Evolutionary conservation across 306 rosid genomes (phyloP).

Genomic region (Cucurbita maxima): DNA sequence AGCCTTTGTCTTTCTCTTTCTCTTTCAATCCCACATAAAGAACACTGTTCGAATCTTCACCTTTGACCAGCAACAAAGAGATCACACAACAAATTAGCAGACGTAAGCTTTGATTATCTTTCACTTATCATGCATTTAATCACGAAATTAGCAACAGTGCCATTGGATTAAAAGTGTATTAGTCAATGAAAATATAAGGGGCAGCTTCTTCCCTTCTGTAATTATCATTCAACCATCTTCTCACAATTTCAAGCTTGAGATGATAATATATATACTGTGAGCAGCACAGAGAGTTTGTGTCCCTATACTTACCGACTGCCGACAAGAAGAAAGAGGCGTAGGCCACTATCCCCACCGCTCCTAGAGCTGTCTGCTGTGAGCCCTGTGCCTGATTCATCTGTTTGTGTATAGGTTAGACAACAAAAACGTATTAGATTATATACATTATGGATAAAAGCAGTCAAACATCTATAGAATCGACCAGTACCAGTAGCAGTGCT

Average conservation of each 20-base stretch:
- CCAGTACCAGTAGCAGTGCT: not conserved
- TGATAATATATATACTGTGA: not conserved
- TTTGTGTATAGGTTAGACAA: not conserved
- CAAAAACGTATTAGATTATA: not conserved
- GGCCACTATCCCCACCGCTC: constrained; percentile 4
- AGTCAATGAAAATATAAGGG: not conserved
- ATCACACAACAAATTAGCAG: not conserved
- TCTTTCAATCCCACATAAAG: not conserved
- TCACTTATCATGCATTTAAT: not conserved
- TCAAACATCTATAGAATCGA: constrained; percentile 23
- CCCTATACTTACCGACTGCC: constrained; percentile 2
- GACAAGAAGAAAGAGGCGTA: not conserved
- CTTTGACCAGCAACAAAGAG: constrained; percentile 9
- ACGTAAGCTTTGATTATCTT: not conserved
- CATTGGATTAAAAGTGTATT: not conserved
- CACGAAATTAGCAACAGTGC: not conserved
- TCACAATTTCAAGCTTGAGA: not conserved
- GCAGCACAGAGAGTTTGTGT: not conserved
- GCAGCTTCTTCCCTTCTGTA: not conserved
- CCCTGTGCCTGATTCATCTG: not conserved
- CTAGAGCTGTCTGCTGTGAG: not conserved
- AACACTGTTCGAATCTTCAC: not conserved
- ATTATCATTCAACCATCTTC: not conserved
- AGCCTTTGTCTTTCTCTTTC: not conserved
- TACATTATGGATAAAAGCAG: constrained; percentile 26